Base-by-base conservation (phyloP, 768 basidiomycete genomes). In the Russula emetica region DNA sequence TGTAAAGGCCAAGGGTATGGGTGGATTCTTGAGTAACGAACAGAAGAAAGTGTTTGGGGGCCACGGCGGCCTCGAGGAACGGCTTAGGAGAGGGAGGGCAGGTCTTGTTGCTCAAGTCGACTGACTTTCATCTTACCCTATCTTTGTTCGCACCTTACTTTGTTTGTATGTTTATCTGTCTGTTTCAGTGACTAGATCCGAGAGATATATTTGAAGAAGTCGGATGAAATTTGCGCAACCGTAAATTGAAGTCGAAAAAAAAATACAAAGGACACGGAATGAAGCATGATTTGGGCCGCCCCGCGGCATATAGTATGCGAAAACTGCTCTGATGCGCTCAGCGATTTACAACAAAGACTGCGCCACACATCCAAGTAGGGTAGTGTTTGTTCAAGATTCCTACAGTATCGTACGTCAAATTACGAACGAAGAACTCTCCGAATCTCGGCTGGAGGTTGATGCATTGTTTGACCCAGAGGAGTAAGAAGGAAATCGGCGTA, bases 21-120 rank as follows among this genome's bases (percentile, higher is more conserved):
- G 88, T 51, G 80, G 79, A 1, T 97, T 95, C 78, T 77, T 96
- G 70, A 87, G 84, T 60, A 79, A 86, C 24, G 93, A 95, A 72
- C 85, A 88, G 78, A 92, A 90, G 79, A 86, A 82, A 68, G 88
- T 93, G 10, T 92, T 92, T 74, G 86, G 90, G 52, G 90, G 88
- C 28, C 74, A 77, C 9, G 88, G 90, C 45, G 89, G 87, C 18
- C 75, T 94, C 32, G 92, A 91, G 72, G 91, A 94, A 44, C 78
- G 90, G 62, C 85, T 94, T 53, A 80, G 76, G 70, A 79, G 92
- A 69, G 88, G 89, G 47, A 78, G 86, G 40, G 85, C 85, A 30
- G 87, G 85, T 7, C 74, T 93, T 74, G 85, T 90, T 38, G 80
- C 82, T 58, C 86, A 86, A 66, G 80, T 79, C 3, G 85, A 86